Conservation (phyloP, 495 filamentous ascomycete genomes). For the Aspergillus campestris region DNA sequence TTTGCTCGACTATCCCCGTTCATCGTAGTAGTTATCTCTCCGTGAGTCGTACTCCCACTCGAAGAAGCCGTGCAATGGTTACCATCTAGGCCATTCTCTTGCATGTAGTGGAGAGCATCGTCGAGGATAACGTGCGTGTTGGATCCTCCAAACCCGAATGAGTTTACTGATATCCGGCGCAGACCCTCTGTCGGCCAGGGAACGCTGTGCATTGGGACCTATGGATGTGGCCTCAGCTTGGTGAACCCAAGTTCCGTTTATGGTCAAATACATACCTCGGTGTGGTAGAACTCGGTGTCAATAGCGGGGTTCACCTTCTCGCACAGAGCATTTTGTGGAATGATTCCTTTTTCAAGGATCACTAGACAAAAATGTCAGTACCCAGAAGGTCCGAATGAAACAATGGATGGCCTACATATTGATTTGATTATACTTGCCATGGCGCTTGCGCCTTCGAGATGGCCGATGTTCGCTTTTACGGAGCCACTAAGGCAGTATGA, state of each 20-base stretch:
- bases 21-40: too few relatives aligned
- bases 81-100: constrained; percentile 3
- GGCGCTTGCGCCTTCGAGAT: constrained; percentile 43
- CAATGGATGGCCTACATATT: constrained; percentile 1
- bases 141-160: constrained; percentile 26
- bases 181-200: constrained; percentile 8
- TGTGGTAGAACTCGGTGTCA: constrained; percentile 9
- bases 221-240: background rate
- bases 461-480: constrained; percentile 44
- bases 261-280: constrained; percentile 6
- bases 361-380: background rate
- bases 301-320: constrained; percentile 36
- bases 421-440: constrained; percentile 50
- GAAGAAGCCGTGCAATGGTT: constrained; percentile 6
- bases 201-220: background rate
- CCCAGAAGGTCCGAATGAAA: too few relatives aligned
- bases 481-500: constrained; percentile 21
- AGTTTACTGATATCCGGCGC: constrained; percentile 14
- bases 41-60: too few relatives aligned
- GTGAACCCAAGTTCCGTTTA: too few relatives aligned
- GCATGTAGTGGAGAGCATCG: constrained; percentile 2
- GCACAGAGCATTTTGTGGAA: constrained; percentile 41
- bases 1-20: background rate
- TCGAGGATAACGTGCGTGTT: constrained; percentile 24
- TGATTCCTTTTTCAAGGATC: constrained; percentile 2